Evolutionary conservation across 2,329 filamentous ascomycete genomes (phyloP).

Genomic region (Rutstroemia sydowiana): DNA sequence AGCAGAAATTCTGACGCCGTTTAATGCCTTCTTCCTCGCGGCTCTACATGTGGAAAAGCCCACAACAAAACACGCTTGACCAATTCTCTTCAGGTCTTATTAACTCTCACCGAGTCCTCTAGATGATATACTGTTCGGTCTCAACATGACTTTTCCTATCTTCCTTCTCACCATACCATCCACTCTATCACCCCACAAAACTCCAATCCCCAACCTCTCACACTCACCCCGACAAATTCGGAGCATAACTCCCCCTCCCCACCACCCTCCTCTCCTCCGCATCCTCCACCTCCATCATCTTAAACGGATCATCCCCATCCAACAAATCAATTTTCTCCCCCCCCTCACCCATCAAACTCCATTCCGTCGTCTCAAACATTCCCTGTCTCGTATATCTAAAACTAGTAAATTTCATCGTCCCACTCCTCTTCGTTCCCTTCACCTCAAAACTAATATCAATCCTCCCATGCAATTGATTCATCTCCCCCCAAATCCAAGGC

Average conservation of each 20-base stretch:
- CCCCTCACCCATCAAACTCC: slow-evolving; percentile 69
- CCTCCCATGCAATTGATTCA: slow-evolving; percentile 87
- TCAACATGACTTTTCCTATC: slow-evolving; percentile 6
- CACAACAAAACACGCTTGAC: background rate
- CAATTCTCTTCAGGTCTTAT: too few species aligned
- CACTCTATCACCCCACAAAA: background rate
- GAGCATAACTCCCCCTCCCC: slow-evolving; percentile 30
- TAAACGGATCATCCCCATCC: slow-evolving; percentile 64
- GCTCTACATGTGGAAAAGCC: slow-evolving; percentile 4
- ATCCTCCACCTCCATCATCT: slow-evolving; percentile 38
- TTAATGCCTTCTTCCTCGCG: slow-evolving; percentile 11
- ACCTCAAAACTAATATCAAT: slow-evolving; percentile 87
- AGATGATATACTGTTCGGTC: background rate
- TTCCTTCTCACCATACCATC: slow-evolving; percentile 4
- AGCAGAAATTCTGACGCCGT: slow-evolving; percentile 18
- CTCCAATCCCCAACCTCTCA: background rate
- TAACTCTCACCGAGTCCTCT: too few species aligned
- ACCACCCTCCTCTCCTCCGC: slow-evolving; percentile 37
- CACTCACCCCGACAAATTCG: slow-evolving; percentile 21
- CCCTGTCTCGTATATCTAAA: slow-evolving; percentile 54
- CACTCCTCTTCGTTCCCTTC: slow-evolving; percentile 64
- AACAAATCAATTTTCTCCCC: slow-evolving; percentile 59
- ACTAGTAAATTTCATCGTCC: slow-evolving; percentile 75
- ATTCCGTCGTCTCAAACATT: slow-evolving; percentile 81
- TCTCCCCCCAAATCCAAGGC: slow-evolving; percentile 76